Evolutionary conservation across 192 early-diverging fungal genomes (phyloP), one percentile per base, ranked within the genome.

Genomic region (Fimicolochytrium jonesii): DNA sequence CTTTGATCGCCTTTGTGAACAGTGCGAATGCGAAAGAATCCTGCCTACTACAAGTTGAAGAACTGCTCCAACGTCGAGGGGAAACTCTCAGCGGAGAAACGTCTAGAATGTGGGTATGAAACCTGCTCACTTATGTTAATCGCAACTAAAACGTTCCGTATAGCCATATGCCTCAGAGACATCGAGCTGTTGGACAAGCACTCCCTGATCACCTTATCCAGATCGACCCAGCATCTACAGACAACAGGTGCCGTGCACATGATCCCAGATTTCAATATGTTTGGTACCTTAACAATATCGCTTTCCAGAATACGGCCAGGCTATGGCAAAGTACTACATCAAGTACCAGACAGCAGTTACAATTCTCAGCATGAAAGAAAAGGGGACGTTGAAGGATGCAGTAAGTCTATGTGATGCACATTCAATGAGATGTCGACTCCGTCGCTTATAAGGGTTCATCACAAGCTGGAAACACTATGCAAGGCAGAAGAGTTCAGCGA

Each of bases 11-110:
- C 49, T 25, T 45, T 2, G 3, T 13, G 34, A 13, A 7, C 17
- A 76, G 72, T 82, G n/a, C 57, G 80, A 6, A 77, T 79, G 51
- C 31, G 58, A 46, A 77, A 75, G 50, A 83, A 83, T 58, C 81
- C 81, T 1, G 17, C 61, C 20, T 57, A 69, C 34, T 83, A 83
- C 56, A 61, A 70, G 54, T 50, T 77, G 25, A 59, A 67, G 33
- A 61, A 68, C 28, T 52, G 60, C 43, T 22, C 39, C 22, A 39
- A 20, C n/a, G 55, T 42, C 5, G 56, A 59, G 36, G 67, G 43
- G 15, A 45, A 30, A 9, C 31, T 61, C 13, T 65, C 60, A 3
- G 76, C 69, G 10, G 60, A 72, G 47, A 39, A 53, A 5, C 54
- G 73, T 26, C 66, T 81, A 3, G 71, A 75, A 41, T 51, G 60